A percentile compares a stretch with the other conserved stretches of the same genome.
These are phyloP conservation scores for Dactylellina sp. DNA, from an alignment of 2,329 filamentous ascomycete species.

Conservation along the genomic window DNA sequence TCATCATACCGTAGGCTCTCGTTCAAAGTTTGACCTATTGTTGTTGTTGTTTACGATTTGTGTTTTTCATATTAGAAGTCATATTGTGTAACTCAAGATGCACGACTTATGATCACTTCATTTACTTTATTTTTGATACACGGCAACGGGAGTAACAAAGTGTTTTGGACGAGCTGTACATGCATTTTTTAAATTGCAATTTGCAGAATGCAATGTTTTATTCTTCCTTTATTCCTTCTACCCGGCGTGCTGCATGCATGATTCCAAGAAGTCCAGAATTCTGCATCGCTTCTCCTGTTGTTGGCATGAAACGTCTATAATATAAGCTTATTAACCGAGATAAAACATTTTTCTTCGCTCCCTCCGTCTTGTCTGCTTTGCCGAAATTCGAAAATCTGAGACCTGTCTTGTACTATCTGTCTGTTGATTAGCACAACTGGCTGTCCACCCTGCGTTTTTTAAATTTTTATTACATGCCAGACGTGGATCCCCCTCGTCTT, in stretches of 20 bases:
- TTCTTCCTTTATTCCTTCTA: background rate
- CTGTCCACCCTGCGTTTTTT: background rate
- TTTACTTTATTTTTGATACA: too few species aligned
- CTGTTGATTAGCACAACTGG: background rate
- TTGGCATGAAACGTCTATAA: constrained; percentile 45
- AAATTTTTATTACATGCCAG: background rate
- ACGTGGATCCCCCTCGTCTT: constrained; percentile 1
- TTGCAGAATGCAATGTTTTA: background rate
- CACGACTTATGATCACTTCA: too few species aligned
- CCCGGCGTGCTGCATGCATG: too few species aligned
- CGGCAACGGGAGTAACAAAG: too few species aligned
- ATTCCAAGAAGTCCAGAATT: background rate
- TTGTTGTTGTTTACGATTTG: too few species aligned
- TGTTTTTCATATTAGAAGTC: too few species aligned
- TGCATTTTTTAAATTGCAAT: background rate
- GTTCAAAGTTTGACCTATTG: too few species aligned
- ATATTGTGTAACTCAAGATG: too few species aligned
- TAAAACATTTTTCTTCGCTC: constrained; percentile 29
- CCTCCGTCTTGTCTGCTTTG: too few species aligned
- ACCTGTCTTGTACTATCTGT: background rate
- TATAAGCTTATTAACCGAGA: constrained; percentile 56
- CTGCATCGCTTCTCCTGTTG: constrained; percentile 1
- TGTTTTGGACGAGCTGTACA: background rate
- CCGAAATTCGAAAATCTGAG: constrained; percentile 26
- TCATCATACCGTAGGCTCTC: too few species aligned